Percentiles rank a stretch among this genome's conserved stretches.
These are phyloP conservation scores for Russula sp. DNA, from an alignment of 768 basidiomycete genomes.

Conservation along the genomic window DNA sequence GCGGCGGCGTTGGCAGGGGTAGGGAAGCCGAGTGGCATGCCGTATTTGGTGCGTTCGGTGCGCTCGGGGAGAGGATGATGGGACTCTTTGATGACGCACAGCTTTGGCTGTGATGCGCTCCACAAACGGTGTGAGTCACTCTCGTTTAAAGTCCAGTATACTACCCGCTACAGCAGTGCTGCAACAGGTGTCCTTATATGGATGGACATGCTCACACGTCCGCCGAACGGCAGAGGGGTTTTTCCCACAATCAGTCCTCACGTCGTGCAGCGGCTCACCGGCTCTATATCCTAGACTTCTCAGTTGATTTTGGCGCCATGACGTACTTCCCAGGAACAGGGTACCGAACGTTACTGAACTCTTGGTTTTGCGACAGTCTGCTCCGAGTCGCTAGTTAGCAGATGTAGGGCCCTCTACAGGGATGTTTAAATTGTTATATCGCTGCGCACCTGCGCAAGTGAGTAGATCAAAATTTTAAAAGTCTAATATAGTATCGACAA, in stretches of 20 bases:
- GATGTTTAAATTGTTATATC: neutral
- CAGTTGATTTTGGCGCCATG: neutral
- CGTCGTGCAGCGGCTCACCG: neutral
- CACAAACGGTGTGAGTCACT: neutral
- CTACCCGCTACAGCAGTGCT: neutral
- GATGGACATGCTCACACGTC: neutral
- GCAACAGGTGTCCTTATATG: neutral
- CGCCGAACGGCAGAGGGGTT: neutral
- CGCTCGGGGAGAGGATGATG: slow-evolving; percentile 15
- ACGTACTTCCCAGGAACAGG: neutral
- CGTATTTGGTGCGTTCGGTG: slow-evolving; percentile 8
- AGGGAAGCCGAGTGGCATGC: neutral
- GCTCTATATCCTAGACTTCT: neutral
- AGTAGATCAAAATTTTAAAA: neutral
- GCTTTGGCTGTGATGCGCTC: slow-evolving; percentile 3
- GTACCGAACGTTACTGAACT: neutral
- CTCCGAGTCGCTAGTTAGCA: neutral
- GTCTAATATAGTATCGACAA: neutral
- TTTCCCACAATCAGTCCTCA: neutral
- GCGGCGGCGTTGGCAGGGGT: slow-evolving; percentile 5
- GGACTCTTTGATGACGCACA: slow-evolving; percentile 4
- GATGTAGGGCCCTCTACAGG: neutral
- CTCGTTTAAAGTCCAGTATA: neutral
- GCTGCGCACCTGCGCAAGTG: neutral
- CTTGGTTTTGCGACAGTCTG: neutral